Evolutionary conservation across 176 grass and related monocot species (phyloP), one percentile per base, ranked within the genome.

Genomic region (Thalia dealbata): DNA sequence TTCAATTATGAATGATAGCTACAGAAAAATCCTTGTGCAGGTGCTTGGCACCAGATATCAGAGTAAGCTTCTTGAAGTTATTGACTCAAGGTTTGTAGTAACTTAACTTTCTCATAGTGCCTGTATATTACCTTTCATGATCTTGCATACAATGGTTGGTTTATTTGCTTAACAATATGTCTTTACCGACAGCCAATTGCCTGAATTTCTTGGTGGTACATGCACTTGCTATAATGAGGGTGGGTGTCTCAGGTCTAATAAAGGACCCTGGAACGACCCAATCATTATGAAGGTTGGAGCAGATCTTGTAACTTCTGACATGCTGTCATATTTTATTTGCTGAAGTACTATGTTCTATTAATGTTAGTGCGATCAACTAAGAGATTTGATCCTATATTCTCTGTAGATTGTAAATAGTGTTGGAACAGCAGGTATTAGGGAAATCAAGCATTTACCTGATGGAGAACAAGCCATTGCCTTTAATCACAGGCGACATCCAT

Each of bases 251-350:
- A 82, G 83, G 32, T 99, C 95, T 14, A 93, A 93, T 79, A 93
- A 85, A 82, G 95, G 95, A 38, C 95, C 95, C 10, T 99, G 95
- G 95, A 91, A 93, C 52, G 95, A 99, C 81, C 87, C 95, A 72
- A 67, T 71, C 71, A 99, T 93, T 73, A 69, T 86, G 76, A 90
- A 92, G 90, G 87, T 93, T 78, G 35, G 41, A 45, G 24, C 67
- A 42, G 56, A 32, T 52, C 71, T 55, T 79, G 15, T 6, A 15
- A 28, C 19, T 46, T 3, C 42, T 32, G 28, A 64, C 50, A 68
- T 64, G 27, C 25, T 70, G 41, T 44, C 77, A 0, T 1, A 18
- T 9, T 38, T 13, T 19, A 8, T 75, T 10, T 52, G 18, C 29
- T 50, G 3, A 18, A 62, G 7, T 64, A 43, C 12, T 81, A 46